Percentiles rank a stretch among this genome's conserved stretches.
Conservation (phyloP, 1,284 basidiomycete genomes). For the Apiotrichum siamense region DNA sequence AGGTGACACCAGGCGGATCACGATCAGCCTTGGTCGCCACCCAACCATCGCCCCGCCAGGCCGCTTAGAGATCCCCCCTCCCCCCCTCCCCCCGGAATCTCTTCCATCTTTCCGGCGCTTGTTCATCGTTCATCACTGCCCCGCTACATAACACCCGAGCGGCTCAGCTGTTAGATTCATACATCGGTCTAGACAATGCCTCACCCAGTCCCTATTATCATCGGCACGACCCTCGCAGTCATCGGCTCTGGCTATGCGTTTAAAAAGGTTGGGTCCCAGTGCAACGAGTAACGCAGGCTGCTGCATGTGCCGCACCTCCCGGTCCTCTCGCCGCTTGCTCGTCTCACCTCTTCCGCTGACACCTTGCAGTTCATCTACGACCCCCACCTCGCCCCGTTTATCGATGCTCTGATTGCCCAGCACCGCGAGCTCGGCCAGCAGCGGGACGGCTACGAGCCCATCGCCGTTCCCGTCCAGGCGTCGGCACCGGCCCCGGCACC, state of each 20-base stretch:
- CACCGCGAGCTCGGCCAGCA: constrained; percentile 5
- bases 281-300: no score
- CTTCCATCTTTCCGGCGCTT: no score
- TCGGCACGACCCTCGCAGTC: constrained; percentile 35
- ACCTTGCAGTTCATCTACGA: constrained; percentile 38
- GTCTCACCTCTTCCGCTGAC: not conserved
- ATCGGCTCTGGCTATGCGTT: constrained; percentile 39
- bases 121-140: no score
- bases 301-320: no score
- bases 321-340: not conserved
- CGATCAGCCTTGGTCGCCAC: no score
- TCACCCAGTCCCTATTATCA: constrained; percentile 32
- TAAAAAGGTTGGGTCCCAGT: no score
- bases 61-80: no score
- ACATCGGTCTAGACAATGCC: constrained; percentile 22
- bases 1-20: no score
- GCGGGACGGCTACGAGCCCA: not conserved
- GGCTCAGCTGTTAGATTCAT: no score
- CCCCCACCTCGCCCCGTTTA: constrained; percentile 35
- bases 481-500: not conserved
- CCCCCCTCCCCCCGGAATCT: no score
- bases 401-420: constrained; percentile 34
- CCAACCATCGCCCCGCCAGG: no score
- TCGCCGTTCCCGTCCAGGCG: not conserved
- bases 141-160: no score